Percentiles rank a stretch among this genome's conserved stretches.
Evolutionary conservation across 2,329 filamentous ascomycete species (phyloP).

Genomic region (Fusarium concolor): DNA sequence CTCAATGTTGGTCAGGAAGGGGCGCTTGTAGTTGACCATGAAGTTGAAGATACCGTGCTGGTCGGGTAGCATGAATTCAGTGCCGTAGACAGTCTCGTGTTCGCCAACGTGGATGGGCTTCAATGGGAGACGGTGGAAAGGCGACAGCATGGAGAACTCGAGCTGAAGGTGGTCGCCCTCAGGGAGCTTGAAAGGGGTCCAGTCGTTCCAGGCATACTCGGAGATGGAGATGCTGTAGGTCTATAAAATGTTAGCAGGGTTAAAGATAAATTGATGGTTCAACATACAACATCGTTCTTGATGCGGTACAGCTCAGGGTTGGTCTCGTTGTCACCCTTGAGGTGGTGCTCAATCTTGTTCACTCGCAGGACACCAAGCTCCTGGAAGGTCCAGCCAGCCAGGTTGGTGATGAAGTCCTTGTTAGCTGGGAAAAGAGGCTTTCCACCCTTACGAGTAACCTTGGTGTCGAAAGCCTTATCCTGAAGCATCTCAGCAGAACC

Average conservation of each 20-base stretch:
- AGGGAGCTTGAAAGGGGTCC: constrained; percentile 78
- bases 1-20: constrained; percentile 88
- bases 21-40: constrained; percentile 95
- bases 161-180: constrained; percentile 83
- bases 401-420: constrained; percentile 82
- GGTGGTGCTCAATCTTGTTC: constrained; percentile 83
- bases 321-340: constrained; percentile 65
- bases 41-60: constrained; percentile 99
- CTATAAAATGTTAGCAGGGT: constrained; percentile 58
- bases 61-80: constrained; percentile 86
- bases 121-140: constrained; percentile 90
- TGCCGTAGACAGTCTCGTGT: constrained; percentile 78
- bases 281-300: constrained; percentile 91
- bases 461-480: constrained; percentile 88
- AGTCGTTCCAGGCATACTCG: constrained; percentile 82
- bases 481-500: constrained; percentile 89
- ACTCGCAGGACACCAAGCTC: constrained; percentile 91
- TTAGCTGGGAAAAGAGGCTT: constrained; percentile 76
- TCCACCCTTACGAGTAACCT: constrained; percentile 71
- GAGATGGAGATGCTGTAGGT: constrained; percentile 89
- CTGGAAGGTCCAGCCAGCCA: constrained; percentile 97
- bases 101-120: constrained; percentile 65
- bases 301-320: constrained; percentile 94
- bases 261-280: not conserved
- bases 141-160: constrained; percentile 98